Percentiles rank a stretch among this genome's conserved stretches.
Evolutionary conservation across 139 green algal genomes (phyloP).

Genomic region (Volvox africanus): DNA sequence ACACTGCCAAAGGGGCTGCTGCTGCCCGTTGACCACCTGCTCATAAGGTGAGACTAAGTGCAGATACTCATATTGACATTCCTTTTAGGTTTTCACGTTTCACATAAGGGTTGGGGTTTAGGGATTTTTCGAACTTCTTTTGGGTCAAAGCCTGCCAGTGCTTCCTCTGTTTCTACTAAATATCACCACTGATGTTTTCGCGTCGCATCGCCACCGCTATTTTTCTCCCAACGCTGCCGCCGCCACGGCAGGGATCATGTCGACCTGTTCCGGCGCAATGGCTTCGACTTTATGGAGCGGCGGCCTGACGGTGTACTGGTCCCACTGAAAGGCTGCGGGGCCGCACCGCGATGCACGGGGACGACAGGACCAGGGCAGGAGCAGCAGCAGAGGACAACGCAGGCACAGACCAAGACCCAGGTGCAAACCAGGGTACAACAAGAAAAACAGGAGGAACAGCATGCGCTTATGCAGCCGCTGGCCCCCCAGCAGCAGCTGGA

Average conservation of each 20-base stretch:
- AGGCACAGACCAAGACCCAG: too few relatives aligned
- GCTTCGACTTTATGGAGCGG: constrained; percentile 92
- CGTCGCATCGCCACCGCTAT: too few relatives aligned
- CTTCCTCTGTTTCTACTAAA: too few relatives aligned
- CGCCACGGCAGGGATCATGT: constrained; percentile 73
- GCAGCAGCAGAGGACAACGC: background rate
- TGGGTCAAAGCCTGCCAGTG: too few relatives aligned
- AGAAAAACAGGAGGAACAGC: background rate
- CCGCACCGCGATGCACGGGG: background rate
- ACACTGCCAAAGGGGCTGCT: constrained; percentile 55
- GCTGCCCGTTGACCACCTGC: constrained; percentile 55
- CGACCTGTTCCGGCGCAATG: constrained; percentile 84
- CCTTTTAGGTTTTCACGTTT: too few relatives aligned
- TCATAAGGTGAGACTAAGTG: constrained; percentile 52
- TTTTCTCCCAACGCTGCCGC: too few relatives aligned
- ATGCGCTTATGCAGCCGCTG: background rate
- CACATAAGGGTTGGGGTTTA: too few relatives aligned
- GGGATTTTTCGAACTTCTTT: too few relatives aligned
- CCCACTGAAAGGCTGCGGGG: background rate
- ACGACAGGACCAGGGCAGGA: background rate
- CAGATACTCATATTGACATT: too few relatives aligned
- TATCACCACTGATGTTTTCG: too few relatives aligned
- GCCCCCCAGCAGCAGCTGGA: background rate
- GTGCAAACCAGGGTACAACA: too few relatives aligned
- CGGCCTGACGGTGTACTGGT: constrained; percentile 14